Conservation (phyloP, 768 basidiomycete genomes). For the Tylopilus subfusipes region DNA sequence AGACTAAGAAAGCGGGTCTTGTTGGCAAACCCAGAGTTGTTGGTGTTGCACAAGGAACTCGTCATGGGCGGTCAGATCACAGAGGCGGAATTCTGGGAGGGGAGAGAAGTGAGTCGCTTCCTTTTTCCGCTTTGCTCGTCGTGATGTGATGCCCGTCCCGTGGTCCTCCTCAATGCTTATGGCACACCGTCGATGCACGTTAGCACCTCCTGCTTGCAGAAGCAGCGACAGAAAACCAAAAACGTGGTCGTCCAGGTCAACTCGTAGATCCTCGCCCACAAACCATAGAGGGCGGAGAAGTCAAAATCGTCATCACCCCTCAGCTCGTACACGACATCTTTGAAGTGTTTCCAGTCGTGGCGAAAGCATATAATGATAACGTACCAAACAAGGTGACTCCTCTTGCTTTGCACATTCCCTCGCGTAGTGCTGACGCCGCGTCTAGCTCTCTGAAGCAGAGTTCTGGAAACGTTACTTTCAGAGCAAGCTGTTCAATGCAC, state of each 20-base stretch:
- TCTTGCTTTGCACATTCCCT: background rate
- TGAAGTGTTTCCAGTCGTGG: conserved; percentile 95
- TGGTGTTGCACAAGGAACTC: conserved; percentile 79
- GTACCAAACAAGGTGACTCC: conserved; percentile 74
- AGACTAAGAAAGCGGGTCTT: conserved; percentile 77
- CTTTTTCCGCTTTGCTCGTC: conserved; percentile 6
- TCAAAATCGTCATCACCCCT: conserved; percentile 86
- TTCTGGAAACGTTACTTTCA: conserved; percentile 99
- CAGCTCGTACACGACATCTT: conserved; percentile 95
- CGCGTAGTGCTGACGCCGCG: conserved; percentile 1
- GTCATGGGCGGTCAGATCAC: conserved; percentile 83
- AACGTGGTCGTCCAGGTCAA: conserved; percentile 79
- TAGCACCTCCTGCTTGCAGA: conserved; percentile 78
- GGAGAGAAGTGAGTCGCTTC: conserved; percentile 67
- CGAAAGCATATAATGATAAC: conserved; percentile 87
- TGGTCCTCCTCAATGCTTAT: background rate
- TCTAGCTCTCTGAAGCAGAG: conserved; percentile 80
- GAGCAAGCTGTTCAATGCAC: conserved; percentile 91
- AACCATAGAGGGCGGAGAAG: conserved; percentile 77
- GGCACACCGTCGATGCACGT: background rate
- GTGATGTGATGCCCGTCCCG: background rate
- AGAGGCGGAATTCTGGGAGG: conserved; percentile 97
- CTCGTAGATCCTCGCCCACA: conserved; percentile 87
- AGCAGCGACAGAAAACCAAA: conserved; percentile 67
- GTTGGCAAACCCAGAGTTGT: conserved; percentile 72